phyloP scores from a whole-genome alignment of 805 yeast genomes.

The Teunomyces aglyptinius region DNA sequence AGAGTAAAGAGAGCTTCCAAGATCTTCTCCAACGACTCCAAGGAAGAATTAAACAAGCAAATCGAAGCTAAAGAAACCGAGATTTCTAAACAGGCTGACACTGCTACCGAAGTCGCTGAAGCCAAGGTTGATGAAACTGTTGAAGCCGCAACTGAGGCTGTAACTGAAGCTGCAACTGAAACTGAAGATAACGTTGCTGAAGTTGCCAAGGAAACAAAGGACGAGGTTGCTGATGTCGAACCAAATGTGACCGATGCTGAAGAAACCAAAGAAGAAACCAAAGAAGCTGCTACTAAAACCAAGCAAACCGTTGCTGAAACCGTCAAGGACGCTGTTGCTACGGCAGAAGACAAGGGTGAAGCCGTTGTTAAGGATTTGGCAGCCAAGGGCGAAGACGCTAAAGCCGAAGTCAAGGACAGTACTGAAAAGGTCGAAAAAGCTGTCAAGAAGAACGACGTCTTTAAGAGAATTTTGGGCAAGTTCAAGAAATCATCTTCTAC shows the following conservation, averaged over 20 bases:
- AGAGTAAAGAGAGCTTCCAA: conserved; percentile 39
- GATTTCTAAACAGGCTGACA: conserved; percentile 2
- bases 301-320: conserved; percentile 6
- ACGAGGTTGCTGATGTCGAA: background rate
- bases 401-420: conserved; percentile 27
- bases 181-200: background rate
- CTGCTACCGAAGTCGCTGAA: conserved; percentile 10
- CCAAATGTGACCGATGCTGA: conserved; percentile 17
- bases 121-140: conserved; percentile 3
- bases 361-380: conserved; percentile 10
- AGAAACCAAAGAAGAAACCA: conserved; percentile 15
- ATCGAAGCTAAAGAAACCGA: conserved; percentile 7
- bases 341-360: conserved; percentile 2
- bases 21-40: conserved; percentile 28
- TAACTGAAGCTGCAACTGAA: background rate
- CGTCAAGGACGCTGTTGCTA: conserved; percentile 7
- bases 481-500: conserved; percentile 30
- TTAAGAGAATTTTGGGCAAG: conserved; percentile 35
- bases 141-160: conserved; percentile 3
- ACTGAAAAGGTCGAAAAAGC: conserved; percentile 30
- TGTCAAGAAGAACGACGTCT: conserved; percentile 36
- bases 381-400: conserved; percentile 22
- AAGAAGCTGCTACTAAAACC: conserved; percentile 10
- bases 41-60: conserved; percentile 19
- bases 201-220: background rate